phyloP scores from a whole-genome alignment of 495 filamentous ascomycete genomes.

The Aspergillus coremiiformis region DNA sequence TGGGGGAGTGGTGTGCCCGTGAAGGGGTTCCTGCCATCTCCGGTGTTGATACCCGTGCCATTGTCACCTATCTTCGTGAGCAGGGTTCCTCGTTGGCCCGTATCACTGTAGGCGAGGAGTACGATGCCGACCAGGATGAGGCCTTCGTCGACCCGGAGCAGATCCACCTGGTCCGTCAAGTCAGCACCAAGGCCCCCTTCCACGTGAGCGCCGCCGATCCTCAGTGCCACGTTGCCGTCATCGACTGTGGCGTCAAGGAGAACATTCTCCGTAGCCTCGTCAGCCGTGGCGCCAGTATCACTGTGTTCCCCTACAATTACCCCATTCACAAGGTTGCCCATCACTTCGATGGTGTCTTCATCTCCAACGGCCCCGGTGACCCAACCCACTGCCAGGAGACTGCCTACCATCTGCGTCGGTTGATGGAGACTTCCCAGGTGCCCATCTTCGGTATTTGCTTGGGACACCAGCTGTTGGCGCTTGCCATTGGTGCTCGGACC shows the following conservation, averaged over 20 bases:
- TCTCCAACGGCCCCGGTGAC: slow-evolving; percentile 93
- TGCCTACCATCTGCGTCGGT: slow-evolving; percentile 75
- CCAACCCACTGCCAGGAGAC: slow-evolving; percentile 92
- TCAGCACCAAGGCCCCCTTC: slow-evolving; percentile 97
- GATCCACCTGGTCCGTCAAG: slow-evolving; percentile 90
- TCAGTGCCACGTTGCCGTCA: slow-evolving; percentile 81
- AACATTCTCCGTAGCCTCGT: slow-evolving; percentile 96
- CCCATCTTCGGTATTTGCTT: slow-evolving; percentile 98
- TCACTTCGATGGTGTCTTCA: slow-evolving; percentile 97
- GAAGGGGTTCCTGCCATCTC: slow-evolving; percentile 95
- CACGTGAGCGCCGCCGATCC: slow-evolving; percentile 75
- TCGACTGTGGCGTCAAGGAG: slow-evolving; percentile 99
- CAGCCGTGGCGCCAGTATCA: slow-evolving; percentile 76
- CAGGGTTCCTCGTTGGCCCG: slow-evolving; percentile 91
- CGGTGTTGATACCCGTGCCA: slow-evolving; percentile 91
- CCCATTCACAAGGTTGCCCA: slow-evolving; percentile 96
- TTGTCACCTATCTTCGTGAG: slow-evolving; percentile 92
- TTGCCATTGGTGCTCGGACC: slow-evolving; percentile 77
- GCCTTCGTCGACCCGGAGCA: slow-evolving; percentile 89
- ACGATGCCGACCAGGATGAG: slow-evolving; percentile 97
- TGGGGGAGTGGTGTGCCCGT: slow-evolving; percentile 88
- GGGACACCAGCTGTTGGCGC: slow-evolving; percentile 71
- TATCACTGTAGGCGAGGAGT: slow-evolving; percentile 95
- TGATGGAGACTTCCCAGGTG: slow-evolving; percentile 85
- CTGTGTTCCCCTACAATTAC: slow-evolving; percentile 91